Percentiles rank a stretch among this genome's conserved stretches.
phyloP scores from a whole-genome alignment of 768 basidiomycete genomes.

The Boletus rubroflammeus region DNA sequence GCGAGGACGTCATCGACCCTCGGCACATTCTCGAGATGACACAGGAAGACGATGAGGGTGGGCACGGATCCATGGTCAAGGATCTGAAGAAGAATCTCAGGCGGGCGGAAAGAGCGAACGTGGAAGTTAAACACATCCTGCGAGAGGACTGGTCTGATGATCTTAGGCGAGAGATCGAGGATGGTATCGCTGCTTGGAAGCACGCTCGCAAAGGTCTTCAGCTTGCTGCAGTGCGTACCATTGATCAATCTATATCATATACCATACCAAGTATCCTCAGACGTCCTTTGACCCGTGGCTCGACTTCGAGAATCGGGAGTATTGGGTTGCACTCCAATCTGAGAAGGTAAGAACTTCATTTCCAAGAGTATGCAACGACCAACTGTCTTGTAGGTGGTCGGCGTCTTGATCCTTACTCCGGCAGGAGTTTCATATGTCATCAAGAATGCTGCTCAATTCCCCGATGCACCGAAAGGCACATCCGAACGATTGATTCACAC shows the following conservation, averaged over 20 bases:
- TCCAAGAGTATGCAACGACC: not conserved
- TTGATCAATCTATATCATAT: not conserved
- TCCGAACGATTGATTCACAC: slow-evolving; percentile 51
- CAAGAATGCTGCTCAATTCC: slow-evolving; percentile 55
- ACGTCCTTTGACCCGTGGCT: slow-evolving; percentile 51
- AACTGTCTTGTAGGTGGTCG: slow-evolving; percentile 33
- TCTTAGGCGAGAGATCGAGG: slow-evolving; percentile 45
- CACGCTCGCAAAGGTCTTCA: slow-evolving; percentile 50
- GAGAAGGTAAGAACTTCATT: not conserved
- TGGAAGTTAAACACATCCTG: slow-evolving; percentile 41
- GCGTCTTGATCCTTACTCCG: slow-evolving; percentile 49
- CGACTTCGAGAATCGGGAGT: slow-evolving; percentile 51
- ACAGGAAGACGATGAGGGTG: slow-evolving; percentile 33
- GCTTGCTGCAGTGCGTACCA: slow-evolving; percentile 42
- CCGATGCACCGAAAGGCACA: slow-evolving; percentile 49
- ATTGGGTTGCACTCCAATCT: slow-evolving; percentile 49
- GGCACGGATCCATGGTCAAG: slow-evolving; percentile 43
- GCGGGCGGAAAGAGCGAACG: slow-evolving; percentile 51
- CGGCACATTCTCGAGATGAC: slow-evolving; percentile 42
- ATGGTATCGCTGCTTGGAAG: slow-evolving; percentile 57
- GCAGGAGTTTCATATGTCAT: slow-evolving; percentile 48
- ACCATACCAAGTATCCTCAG: slow-evolving; percentile 17
- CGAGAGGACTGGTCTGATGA: slow-evolving; percentile 39
- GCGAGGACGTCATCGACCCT: slow-evolving; percentile 56
- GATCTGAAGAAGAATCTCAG: slow-evolving; percentile 61